phyloP scores from a whole-genome alignment of 1,284 basidiomycete genomes.

The Exobasidium cylindrosporum region DNA sequence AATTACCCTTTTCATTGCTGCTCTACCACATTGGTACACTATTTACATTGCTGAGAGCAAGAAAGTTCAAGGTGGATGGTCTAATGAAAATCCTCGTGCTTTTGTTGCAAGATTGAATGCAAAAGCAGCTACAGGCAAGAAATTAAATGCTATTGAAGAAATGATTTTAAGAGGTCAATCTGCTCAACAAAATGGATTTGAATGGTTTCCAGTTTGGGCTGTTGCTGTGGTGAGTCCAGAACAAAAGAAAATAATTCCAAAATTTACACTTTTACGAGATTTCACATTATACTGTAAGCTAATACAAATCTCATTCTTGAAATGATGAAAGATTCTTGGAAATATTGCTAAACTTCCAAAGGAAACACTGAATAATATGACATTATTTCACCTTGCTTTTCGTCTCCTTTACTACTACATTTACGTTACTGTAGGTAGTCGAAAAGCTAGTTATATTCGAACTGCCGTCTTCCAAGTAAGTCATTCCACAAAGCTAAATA shows the following conservation, averaged over 20 bases:
- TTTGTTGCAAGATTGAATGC: conserved; percentile 30
- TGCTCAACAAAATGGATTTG: conserved; percentile 21
- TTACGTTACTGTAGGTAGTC: conserved; percentile 19
- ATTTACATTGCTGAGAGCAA: conserved; percentile 35
- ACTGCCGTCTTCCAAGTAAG: conserved; percentile 18
- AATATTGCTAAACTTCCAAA: conserved; percentile 38
- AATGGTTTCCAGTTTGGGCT: conserved; percentile 19
- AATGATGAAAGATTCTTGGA: conserved; percentile 38
- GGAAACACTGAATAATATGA: conserved; percentile 32
- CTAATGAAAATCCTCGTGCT: conserved; percentile 40
- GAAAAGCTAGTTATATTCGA: conserved; percentile 11
- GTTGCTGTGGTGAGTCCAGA: conserved; percentile 15
- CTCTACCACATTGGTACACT: conserved; percentile 40
- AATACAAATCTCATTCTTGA: no score
- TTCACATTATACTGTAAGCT: no score
- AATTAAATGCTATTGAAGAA: conserved; percentile 27
- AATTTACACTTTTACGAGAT: neutral
- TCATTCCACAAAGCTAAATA: no score
- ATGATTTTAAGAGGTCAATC: conserved; percentile 36
- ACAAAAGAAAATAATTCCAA: neutral
- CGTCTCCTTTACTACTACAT: conserved; percentile 33
- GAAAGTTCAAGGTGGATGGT: conserved; percentile 42
- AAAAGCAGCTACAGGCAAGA: conserved; percentile 23
- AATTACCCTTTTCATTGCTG: conserved; percentile 24
- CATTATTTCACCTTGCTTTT: conserved; percentile 30